phyloP scores from a whole-genome alignment of 2,329 filamentous ascomycete species.

The Sphaceloma murrayae region DNA sequence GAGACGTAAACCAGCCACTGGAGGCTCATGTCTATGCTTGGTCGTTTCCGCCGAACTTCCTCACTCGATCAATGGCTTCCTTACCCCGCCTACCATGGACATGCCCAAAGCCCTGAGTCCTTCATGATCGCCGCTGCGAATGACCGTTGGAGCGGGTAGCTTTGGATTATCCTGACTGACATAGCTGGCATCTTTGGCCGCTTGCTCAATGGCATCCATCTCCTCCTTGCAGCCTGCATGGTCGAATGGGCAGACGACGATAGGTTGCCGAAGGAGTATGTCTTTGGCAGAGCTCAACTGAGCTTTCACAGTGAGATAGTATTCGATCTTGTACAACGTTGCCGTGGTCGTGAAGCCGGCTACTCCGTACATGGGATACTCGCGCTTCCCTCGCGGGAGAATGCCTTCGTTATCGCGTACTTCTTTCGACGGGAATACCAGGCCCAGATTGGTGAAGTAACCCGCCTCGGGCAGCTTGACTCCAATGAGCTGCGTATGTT shows the following conservation, averaged over 20 bases:
- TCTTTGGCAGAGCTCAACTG: constrained; percentile 72
- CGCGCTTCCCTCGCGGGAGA: constrained; percentile 71
- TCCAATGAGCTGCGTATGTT: constrained; percentile 70
- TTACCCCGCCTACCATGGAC: constrained; percentile 51
- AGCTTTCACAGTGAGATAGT: constrained; percentile 91
- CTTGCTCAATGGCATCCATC: constrained; percentile 96
- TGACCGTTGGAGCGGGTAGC: constrained; percentile 76
- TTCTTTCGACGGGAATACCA: constrained; percentile 86
- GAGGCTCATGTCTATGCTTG: too few relatives aligned
- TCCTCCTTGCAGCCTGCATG: constrained; percentile 95
- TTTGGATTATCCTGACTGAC: constrained; percentile 86
- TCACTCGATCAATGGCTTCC: constrained; percentile 59
- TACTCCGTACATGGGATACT: constrained; percentile 82
- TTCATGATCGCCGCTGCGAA: constrained; percentile 64
- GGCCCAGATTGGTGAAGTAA: constrained; percentile 82
- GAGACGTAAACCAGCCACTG: too few relatives aligned
- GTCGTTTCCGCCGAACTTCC: not conserved
- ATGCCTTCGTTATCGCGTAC: constrained; percentile 79
- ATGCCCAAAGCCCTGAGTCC: constrained; percentile 52
- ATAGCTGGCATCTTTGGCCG: constrained; percentile 81
- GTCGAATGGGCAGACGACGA: constrained; percentile 91
- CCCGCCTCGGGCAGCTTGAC: constrained; percentile 82
- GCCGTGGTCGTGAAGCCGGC: constrained; percentile 89
- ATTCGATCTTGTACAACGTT: constrained; percentile 95
- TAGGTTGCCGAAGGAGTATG: constrained; percentile 79